These are phyloP conservation scores for Limnanthes douglasii DNA, from an alignment of 345 rosid genomes.

Conservation along the genomic window DNA sequence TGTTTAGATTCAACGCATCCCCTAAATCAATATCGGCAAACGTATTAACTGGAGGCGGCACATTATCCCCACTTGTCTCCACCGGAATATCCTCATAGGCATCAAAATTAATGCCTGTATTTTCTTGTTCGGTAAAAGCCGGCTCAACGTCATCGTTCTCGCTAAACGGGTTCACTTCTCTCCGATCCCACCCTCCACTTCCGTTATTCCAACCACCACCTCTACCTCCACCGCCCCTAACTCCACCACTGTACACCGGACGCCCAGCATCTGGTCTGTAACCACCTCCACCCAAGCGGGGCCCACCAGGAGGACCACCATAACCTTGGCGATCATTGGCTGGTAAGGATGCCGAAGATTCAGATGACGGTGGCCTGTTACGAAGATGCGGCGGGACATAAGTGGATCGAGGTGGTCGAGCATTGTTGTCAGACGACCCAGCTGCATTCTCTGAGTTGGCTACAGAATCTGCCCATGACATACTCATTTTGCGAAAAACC, in stretches of 20 bases:
- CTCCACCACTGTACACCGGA: constrained; percentile 9
- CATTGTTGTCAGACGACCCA: constrained; percentile 16
- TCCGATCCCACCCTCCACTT: constrained; percentile 70
- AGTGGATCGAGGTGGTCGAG: constrained; percentile 22
- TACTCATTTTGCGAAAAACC: constrained; percentile 22
- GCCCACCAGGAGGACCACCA: constrained; percentile 32
- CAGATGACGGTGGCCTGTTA: constrained; percentile 29
- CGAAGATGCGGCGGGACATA: constrained; percentile 91
- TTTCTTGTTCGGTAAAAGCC: constrained; percentile 45
- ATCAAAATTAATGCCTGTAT: constrained; percentile 79
- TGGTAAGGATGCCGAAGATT: constrained; percentile 34
- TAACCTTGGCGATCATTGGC: constrained; percentile 25
- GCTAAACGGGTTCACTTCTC: constrained; percentile 83
- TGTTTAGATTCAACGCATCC: constrained; percentile 73
- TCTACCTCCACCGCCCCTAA: constrained; percentile 19
- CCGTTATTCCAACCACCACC: constrained; percentile 50
- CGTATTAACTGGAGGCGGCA: constrained; percentile 83
- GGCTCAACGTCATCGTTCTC: constrained; percentile 37
- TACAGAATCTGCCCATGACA: constrained; percentile 97
- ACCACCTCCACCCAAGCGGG: constrained; percentile 38
- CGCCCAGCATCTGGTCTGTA: constrained; percentile 16
- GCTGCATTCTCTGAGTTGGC: constrained; percentile 70
- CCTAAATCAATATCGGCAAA: constrained; percentile 95
- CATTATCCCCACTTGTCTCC: constrained; percentile 90
- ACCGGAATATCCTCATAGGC: constrained; percentile 97